Percentiles rank a stretch among this genome's conserved stretches.
Conservation (phyloP, 2,329 filamentous ascomycete species). For the Fusarium citri region DNA sequence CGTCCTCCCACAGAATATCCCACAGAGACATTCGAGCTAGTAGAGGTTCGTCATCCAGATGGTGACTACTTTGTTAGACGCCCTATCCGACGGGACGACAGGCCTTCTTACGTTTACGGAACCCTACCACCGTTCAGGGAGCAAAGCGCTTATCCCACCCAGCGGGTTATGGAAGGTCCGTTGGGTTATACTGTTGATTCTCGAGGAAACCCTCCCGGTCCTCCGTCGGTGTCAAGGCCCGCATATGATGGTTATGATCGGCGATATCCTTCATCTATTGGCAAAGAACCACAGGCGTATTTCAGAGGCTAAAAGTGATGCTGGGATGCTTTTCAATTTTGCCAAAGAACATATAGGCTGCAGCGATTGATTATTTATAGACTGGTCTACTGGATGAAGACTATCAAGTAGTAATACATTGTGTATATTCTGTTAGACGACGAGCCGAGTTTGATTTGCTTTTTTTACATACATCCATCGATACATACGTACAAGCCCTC, state of each 20-base stretch:
- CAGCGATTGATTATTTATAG: neutral
- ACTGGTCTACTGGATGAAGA: neutral
- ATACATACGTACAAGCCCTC: slow-evolving; percentile 44
- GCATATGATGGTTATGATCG: slow-evolving; percentile 59
- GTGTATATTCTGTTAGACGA: slow-evolving; percentile 45
- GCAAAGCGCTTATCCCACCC: slow-evolving; percentile 13
- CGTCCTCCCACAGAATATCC: slow-evolving; percentile 15
- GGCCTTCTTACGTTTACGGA: slow-evolving; percentile 45
- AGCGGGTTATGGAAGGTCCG: slow-evolving; percentile 6
- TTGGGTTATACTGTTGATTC: slow-evolving; percentile 10
- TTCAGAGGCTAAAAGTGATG: slow-evolving; percentile 7
- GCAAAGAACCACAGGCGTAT: slow-evolving; percentile 4
- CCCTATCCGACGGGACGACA: slow-evolving; percentile 51
- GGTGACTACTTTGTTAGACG: slow-evolving; percentile 61
- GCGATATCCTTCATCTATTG: slow-evolving; percentile 49
- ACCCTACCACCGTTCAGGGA: slow-evolving; percentile 24
- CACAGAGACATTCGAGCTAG: slow-evolving; percentile 57
- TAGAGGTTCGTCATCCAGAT: slow-evolving; percentile 58
- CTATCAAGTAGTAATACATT: slow-evolving; percentile 37
- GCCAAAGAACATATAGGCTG: neutral
- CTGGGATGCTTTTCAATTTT: neutral
- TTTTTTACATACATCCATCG: slow-evolving; percentile 33
- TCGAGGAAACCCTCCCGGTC: slow-evolving; percentile 5
- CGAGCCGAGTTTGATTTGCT: slow-evolving; percentile 45
- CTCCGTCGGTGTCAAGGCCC: neutral